Evolutionary conservation across 2,329 filamentous ascomycete species (phyloP).

Genomic region (Colletotrichum acutatum): DNA sequence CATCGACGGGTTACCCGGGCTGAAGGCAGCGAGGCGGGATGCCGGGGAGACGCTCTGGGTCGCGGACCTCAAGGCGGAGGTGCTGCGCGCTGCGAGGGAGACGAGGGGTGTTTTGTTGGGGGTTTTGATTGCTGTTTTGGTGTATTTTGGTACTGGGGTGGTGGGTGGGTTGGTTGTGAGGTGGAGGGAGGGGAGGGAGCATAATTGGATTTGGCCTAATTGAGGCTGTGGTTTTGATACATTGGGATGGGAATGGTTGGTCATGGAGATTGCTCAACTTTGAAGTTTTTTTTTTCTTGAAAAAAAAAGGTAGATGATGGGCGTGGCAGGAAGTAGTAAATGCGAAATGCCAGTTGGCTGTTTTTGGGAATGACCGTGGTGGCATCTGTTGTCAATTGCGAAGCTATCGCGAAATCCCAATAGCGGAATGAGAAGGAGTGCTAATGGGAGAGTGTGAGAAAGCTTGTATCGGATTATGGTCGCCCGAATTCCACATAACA

Average conservation of each 20-base stretch:
- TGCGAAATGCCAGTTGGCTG: too few species aligned
- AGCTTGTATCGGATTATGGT: too few species aligned
- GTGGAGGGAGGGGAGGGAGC: background rate
- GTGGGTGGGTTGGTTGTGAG: background rate
- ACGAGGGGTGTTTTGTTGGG: constrained; percentile 34
- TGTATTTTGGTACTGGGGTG: constrained; percentile 4
- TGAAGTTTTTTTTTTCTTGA: too few species aligned
- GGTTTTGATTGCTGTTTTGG: constrained; percentile 37
- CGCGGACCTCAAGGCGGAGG: constrained; percentile 46
- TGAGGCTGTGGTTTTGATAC: background rate
- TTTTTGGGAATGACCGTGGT: too few species aligned
- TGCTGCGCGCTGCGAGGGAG: constrained; percentile 16
- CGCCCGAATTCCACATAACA: background rate
- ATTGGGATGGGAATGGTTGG: background rate
- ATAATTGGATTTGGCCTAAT: background rate
- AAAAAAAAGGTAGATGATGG: too few species aligned
- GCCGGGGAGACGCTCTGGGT: constrained; percentile 59
- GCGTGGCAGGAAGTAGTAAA: too few species aligned
- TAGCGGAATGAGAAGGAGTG: too few species aligned
- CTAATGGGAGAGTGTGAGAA: too few species aligned
- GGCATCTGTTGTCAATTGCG: too few species aligned
- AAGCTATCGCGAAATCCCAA: too few species aligned
- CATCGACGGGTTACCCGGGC: constrained; percentile 69
- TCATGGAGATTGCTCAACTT: too few species aligned
- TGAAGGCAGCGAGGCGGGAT: constrained; percentile 63